Base-by-base conservation (phyloP, 371 early-diverging fungal species). In the Zopfochytrium polystomum region DNA sequence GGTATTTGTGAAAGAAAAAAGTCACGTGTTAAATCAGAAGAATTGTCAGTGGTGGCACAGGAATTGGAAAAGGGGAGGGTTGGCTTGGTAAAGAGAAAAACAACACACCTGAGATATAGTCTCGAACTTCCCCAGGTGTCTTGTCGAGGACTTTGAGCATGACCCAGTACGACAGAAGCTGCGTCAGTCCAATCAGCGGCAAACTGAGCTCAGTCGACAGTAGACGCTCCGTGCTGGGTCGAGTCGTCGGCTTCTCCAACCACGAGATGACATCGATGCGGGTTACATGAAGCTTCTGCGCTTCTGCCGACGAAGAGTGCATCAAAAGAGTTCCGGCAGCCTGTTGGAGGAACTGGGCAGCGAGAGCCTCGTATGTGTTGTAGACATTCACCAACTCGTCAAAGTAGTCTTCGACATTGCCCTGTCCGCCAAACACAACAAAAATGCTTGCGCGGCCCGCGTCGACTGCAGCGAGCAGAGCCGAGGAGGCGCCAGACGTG, bases 391-490 rank as follows among this genome's bases (percentile, higher is more conserved):
- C 87, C 30, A 93, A 77, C 76, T 96, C 96, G 71, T 90, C 90
- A 80, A 96, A 92, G 82, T 92, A 95, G 60, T 92, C 93, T 60
- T 92, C 91, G 52, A 88, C 87, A 68, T 91, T 93, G 72, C 96
- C 96, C 80, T 96, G 96, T 52, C 96, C 96, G 71, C 96, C 96
- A 84, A 95, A 95, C 67, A 93, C 83, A 45, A 91, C 92, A 63
- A 92, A 85, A 44, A 93, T 66, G 60, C 78, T 80, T 55, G 89
- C 87, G 44, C 80, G 78, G 31, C 85, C 85, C 35, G 84, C 72
- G 30, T 71, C 72, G 50, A 85, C 87, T 56, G 89, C 89, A 52
- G 83, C 74, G 38, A 77, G 66, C 55, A 87, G 85, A 52, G 91
- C 90, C 25, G 88, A 87, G 34, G 27, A 34, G 5, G 50, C 32